Base-by-base conservation (phyloP, 1,139 yeast genomes). In the Kodamaea arcana region DNA sequence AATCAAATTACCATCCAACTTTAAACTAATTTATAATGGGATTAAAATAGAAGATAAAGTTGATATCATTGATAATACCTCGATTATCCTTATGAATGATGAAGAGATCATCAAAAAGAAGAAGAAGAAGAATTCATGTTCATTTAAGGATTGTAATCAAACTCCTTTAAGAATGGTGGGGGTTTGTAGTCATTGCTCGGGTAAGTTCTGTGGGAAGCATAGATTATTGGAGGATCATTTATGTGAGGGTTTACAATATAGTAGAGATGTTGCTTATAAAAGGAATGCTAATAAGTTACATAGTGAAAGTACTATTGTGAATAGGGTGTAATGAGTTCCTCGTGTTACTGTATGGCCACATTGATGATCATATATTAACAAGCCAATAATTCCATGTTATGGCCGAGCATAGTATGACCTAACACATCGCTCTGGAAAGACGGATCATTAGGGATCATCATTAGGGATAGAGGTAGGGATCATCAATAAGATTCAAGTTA, bases 141-240 rank as follows among this genome's bases (percentile, higher is more conserved):
- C 80, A 17, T 78, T 78, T 58, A 63, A 62, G 31, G 57, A 65
- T 29, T 87, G 96, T 59, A 65, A 72, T 22, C 72, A 83, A 12
- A 67, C 77, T 3, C 87, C 92, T 1, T 72, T 86, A 40, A 75
- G 94, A 44, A 83, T 87, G 65, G 94, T 85, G 26, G 96, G 96
- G 27, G 88, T 83, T 57, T 88, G 97, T 58, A 75, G 80, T 39
- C 85, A 81, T 53, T 88, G 96, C 57, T 78, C 79, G 35, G 95
- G 95, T 30, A 83, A 82, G 53, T 87, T 79, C 58, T 87, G 97
- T 60, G 84, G 94, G 27, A 83, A 83, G 52, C 97, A 87, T 62
- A 71, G 97, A 41, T 70, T 88, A 40, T 69, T 87, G 60, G 97
- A 87, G 59, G 87, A 83, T 58, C 97, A 87, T 60, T 60, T 75